Evolutionary conservation across 139 green algal species (phyloP), one percentile per base, ranked within the genome.

Genomic region (Coelastrella sp.): DNA sequence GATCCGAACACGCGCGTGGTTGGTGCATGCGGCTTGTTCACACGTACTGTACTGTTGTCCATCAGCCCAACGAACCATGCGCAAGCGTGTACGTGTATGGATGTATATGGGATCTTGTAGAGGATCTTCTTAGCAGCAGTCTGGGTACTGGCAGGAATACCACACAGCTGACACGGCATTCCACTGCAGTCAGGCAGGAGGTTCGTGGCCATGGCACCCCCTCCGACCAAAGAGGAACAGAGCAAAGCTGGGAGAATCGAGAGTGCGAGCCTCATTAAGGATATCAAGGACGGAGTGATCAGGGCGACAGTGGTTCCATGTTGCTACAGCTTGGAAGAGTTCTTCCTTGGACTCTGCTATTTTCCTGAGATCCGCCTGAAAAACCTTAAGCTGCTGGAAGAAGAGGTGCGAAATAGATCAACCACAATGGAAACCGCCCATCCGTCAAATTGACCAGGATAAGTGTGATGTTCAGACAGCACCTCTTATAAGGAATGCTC

Each of bases 251-350:
- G 25, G 78, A 15, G 63, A 78, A 61, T 63, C 65, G 82, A 87
- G 22, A 12, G n/a, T 78, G 24, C 68, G 24, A 76, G 35, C 68
- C 20, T 87, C 20, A 25, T 87, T 27, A 27, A 25, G 27, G 82
- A 87, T 24, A 15, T 87, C 14, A 78, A 78, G 27, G 82, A 87
- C 58, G 72, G 72, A 7, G 27, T 87, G 14, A 78, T 87, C 63
- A 87, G 82, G 82, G 82, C 82, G 6, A 20, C 25, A 25, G 82
- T 87, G 7, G 61, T 87, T 25, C 82, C 61, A 61, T 68, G 60
- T 15, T 68, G 60, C 65, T 78, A 65, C 82, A 87, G 82, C 25
- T 8, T 87, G 24, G 82, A 87, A 27, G 82, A 87, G 27, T 87
- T 78, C 19, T 12, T 74, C 25, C 11, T 78, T 35, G 82, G 82